Evolutionary conservation across 2,329 filamentous ascomycete genomes (phyloP).

Genomic region (Exophiala xenobiotica): DNA sequence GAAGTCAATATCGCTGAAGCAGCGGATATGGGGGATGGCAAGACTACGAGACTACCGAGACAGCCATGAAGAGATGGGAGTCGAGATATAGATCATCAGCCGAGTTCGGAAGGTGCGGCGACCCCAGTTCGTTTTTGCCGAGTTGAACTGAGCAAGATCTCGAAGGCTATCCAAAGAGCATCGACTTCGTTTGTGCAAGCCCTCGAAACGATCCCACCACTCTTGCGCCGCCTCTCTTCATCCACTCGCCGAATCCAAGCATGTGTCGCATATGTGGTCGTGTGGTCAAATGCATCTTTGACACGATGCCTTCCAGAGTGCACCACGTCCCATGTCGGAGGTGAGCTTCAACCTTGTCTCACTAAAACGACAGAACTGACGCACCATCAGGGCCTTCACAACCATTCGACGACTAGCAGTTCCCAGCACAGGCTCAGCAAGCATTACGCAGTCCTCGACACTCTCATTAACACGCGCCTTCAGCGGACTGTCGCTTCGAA

Average conservation of each 20-base stretch:
- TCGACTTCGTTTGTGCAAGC: neutral
- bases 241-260: conserved; percentile 3
- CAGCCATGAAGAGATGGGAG: neutral
- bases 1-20: neutral
- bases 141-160: too few relatives aligned
- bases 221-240: neutral
- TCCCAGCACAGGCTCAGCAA: neutral
- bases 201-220: neutral
- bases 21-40: neutral
- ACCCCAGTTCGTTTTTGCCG: too few relatives aligned
- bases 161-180: too few relatives aligned
- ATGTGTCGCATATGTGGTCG: conserved; percentile 32
- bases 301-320: conserved; percentile 30
- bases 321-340: conserved; percentile 24
- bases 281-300: conserved; percentile 31
- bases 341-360: conserved; percentile 12
- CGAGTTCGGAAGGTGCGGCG: conserved; percentile 5
- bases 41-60: neutral
- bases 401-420: conserved; percentile 22
- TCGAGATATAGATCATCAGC: too few relatives aligned
- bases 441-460: conserved; percentile 7
- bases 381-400: conserved; percentile 22
- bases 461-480: conserved; percentile 19
- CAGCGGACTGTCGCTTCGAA: conserved; percentile 17
- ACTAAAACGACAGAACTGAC: conserved; percentile 4